Base-by-base conservation (phyloP, 495 filamentous ascomycete species). In the Viridothelium virens region DNA sequence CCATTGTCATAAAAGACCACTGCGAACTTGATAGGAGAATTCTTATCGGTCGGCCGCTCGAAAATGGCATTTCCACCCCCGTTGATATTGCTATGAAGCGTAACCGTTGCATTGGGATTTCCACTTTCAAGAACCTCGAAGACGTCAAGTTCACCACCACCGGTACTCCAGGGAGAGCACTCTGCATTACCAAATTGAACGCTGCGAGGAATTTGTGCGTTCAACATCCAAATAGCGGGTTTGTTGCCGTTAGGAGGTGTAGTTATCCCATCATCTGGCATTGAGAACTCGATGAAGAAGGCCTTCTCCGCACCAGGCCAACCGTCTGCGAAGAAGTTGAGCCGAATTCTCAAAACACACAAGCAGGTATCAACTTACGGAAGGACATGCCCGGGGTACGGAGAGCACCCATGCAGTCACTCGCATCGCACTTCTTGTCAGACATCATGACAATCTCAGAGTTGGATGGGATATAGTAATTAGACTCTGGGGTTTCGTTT, bases 71-170 rank as follows among this genome's bases (percentile, higher is more conserved):
- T 83, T 66, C 81, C 79, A 39, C 86, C 86, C 4, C 82, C 83
- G 25, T 70, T 72, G 75, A 78, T 73, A 61, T 80, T 79, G 65
- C 79, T 80, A 73, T 90, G 87, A 63, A 88, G 77, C 3, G 86
- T 87, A 6, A 83, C 81, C 73, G 85, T 89, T 63, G 78, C 74
- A 31, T 74, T 75, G 38, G 71, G 70, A 62, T 81, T 75, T 37
- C 84, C 83, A 2, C 73, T 46, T 44, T 75, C 70, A 9, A 91
- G 82, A 38, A 88, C 79, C 75, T 91, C 89, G 66, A 88, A 84
- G 12, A 90, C 74, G 72, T 91, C 89, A 59, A 88, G 81, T 77
- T 91, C 88, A 66, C 87, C 89, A 71, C 89, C 91, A 16, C 85
- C 86, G 31, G 80, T 76, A 2, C 74, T 72, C 87, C 87, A 90